Evolutionary conservation across 2,329 filamentous ascomycete species (phyloP).

Genomic region (Fusarium nelsonii): DNA sequence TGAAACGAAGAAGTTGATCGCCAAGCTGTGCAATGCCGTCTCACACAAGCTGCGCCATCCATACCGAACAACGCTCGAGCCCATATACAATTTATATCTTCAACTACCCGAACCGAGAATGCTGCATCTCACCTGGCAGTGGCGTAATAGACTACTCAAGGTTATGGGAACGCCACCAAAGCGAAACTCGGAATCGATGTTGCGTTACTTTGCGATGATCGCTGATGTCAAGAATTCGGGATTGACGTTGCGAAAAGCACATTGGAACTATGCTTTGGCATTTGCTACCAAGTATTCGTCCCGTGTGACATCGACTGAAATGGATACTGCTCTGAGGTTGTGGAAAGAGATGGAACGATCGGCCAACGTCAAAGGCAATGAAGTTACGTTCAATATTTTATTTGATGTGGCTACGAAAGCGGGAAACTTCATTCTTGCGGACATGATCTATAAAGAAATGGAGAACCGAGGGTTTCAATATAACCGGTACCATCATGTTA

Average conservation of each 20-base stretch:
- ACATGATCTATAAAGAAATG: slow-evolving; percentile 89
- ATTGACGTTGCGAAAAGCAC: slow-evolving; percentile 72
- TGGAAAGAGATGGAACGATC: slow-evolving; percentile 92
- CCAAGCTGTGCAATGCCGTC: slow-evolving; percentile 58
- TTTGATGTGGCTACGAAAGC: slow-evolving; percentile 90
- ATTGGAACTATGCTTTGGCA: slow-evolving; percentile 89
- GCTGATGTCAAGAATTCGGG: slow-evolving; percentile 84
- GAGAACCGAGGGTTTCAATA: slow-evolving; percentile 72
- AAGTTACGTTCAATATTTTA: slow-evolving; percentile 92
- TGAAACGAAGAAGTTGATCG: slow-evolving; percentile 53
- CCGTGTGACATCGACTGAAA: slow-evolving; percentile 70
- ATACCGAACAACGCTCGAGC: slow-evolving; percentile 55
- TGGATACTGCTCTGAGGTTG: slow-evolving; percentile 73
- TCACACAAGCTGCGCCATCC: slow-evolving; percentile 58
- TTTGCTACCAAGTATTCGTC: slow-evolving; percentile 79
- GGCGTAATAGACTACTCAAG: slow-evolving; percentile 74
- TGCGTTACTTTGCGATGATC: slow-evolving; percentile 85
- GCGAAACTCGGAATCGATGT: slow-evolving; percentile 72
- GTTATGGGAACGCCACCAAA: slow-evolving; percentile 74
- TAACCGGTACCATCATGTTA: slow-evolving; percentile 85
- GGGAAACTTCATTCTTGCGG: slow-evolving; percentile 84
- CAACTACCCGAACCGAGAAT: slow-evolving; percentile 66
- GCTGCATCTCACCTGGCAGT: slow-evolving; percentile 60
- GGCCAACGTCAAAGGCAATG: slow-evolving; percentile 72
- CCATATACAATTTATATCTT: slow-evolving; percentile 63